phyloP scores from a whole-genome alignment of 148 eudicot species.

The Heliosperma pusillum region DNA sequence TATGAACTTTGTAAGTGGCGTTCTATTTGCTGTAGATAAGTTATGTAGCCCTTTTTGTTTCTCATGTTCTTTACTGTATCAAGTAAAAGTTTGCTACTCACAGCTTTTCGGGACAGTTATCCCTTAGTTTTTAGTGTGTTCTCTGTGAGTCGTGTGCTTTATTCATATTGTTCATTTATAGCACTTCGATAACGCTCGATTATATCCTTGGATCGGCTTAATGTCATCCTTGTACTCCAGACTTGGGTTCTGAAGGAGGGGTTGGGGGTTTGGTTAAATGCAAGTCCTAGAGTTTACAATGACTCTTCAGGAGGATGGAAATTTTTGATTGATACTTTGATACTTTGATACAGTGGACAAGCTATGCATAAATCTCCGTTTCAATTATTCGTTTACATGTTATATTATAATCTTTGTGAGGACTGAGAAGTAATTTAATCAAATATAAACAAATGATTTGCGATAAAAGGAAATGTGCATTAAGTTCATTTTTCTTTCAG shows the following conservation, averaged over 20 bases:
- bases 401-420: too few relatives aligned
- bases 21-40: conserved; percentile 5
- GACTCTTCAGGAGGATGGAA: too few relatives aligned
- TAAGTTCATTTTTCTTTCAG: too few relatives aligned
- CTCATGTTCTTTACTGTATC: neutral
- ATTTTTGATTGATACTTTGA: too few relatives aligned
- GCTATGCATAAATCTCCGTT: too few relatives aligned
- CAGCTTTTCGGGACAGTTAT: neutral
- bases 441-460: too few relatives aligned
- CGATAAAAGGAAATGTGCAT: too few relatives aligned
- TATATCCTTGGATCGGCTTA: neutral
- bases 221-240: neutral
- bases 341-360: too few relatives aligned
- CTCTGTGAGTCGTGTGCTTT: neutral
- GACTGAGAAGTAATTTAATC: too few relatives aligned
- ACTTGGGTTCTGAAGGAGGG: neutral
- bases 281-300: too few relatives aligned
- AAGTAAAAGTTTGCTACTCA: conserved; percentile 2
- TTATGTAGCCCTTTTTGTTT: neutral
- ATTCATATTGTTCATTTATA: neutral
- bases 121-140: neutral
- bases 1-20: neutral
- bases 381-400: too few relatives aligned
- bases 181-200: neutral
- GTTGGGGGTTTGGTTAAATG: too few relatives aligned